A percentile compares a stretch with the other conserved stretches of the same genome.
Evolutionary conservation across 2,329 filamentous ascomycete genomes (phyloP).

Genomic region (Macroventuria anomochaeta): DNA sequence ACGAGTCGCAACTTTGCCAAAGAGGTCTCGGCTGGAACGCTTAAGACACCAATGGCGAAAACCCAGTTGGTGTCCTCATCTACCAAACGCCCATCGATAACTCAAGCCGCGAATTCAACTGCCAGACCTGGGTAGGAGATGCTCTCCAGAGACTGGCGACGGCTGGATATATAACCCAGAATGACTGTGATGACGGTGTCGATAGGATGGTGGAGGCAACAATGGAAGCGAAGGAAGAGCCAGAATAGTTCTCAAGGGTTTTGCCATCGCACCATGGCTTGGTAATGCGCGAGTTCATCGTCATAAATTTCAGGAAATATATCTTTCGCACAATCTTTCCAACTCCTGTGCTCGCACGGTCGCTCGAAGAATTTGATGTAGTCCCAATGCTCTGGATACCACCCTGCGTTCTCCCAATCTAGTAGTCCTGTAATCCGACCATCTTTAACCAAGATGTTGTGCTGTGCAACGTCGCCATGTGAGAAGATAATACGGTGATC

Average conservation of each 20-base stretch:
- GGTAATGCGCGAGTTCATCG: not conserved
- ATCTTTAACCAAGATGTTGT: not conserved
- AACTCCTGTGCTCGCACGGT: not conserved
- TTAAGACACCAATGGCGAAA: not conserved
- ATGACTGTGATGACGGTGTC: not conserved
- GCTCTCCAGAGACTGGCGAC: not conserved
- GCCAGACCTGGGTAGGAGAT: not conserved
- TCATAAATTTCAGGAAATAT: not conserved
- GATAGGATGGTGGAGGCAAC: not conserved
- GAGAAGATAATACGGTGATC: constrained; percentile 1
- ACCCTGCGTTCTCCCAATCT: not conserved
- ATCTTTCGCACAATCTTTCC: not conserved
- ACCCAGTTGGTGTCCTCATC: not conserved
- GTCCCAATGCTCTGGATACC: constrained; percentile 5
- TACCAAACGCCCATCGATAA: not conserved
- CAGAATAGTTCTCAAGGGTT: not conserved
- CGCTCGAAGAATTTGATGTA: constrained; percentile 6
- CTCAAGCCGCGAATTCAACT: not conserved
- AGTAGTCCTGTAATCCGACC: not conserved
- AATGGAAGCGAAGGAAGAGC: constrained; percentile 1
- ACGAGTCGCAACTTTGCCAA: not conserved
- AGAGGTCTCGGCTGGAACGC: not conserved
- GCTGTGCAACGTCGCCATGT: constrained; percentile 2
- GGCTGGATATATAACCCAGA: not conserved
- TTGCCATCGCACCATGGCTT: constrained; percentile 4